Evolutionary conservation across 371 early-diverging fungal species (phyloP).

Genomic region (Rhizomucor pusillus): DNA sequence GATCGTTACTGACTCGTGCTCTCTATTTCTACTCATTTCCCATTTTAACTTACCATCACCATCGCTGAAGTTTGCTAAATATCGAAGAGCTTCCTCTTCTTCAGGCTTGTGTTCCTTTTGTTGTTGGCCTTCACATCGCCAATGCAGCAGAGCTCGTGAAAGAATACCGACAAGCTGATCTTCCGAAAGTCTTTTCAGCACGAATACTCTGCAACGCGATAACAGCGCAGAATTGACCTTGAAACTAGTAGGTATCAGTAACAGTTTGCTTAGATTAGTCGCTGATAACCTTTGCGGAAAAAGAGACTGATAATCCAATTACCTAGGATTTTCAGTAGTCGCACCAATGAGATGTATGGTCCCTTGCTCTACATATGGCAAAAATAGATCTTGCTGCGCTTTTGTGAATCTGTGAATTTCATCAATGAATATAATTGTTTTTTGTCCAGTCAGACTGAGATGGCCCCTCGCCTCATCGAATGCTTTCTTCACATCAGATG

Average conservation of each 20-base stretch:
- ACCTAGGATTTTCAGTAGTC: conserved; percentile 90
- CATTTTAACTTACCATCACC: conserved; percentile 58
- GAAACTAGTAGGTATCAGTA: conserved; percentile 40
- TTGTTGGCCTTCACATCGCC: conserved; percentile 27
- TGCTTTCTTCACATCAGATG: conserved; percentile 65
- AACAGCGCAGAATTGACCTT: conserved; percentile 80
- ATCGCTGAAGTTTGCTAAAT: conserved; percentile 61
- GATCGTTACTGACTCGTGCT: too few relatives aligned
- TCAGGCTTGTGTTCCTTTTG: conserved; percentile 17
- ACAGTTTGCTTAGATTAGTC: not conserved
- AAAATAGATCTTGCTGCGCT: conserved; percentile 84
- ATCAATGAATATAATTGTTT: conserved; percentile 80
- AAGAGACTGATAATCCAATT: not conserved
- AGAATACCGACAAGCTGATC: conserved; percentile 62
- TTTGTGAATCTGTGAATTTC: conserved; percentile 91
- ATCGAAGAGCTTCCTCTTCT: conserved; percentile 31
- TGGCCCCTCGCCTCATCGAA: conserved; percentile 72
- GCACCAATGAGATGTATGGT: conserved; percentile 78
- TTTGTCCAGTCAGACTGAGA: conserved; percentile 51
- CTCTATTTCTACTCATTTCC: too few relatives aligned
- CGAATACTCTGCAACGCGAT: conserved; percentile 78
- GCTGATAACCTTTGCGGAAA: too few relatives aligned
- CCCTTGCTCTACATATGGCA: conserved; percentile 81
- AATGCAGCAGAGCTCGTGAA: conserved; percentile 49
- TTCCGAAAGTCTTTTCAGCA: conserved; percentile 60